Evolutionary conservation across 2,329 filamentous ascomycete genomes (phyloP).

Genomic region (Diplodia intermedia): DNA sequence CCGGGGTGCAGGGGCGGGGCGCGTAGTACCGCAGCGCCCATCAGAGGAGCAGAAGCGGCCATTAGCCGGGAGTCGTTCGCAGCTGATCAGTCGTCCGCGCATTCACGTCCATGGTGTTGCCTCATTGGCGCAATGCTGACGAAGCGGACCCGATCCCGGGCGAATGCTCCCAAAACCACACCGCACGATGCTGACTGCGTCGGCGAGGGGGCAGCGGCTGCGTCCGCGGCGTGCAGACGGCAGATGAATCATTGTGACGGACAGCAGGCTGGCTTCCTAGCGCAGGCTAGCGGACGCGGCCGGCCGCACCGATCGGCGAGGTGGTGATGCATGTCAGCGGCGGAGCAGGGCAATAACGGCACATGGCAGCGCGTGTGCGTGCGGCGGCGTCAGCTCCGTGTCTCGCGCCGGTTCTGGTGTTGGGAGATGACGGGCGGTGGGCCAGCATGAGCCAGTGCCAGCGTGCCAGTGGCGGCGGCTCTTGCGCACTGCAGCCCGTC

Average conservation of each 20-base stretch:
- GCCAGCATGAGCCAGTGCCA: not conserved
- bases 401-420: not conserved
- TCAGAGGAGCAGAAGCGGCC: not conserved
- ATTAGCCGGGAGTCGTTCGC: not conserved
- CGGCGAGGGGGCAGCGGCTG: constrained; percentile 2
- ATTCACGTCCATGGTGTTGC: not conserved
- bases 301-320: not conserved
- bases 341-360: not conserved
- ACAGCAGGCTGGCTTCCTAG: too few relatives aligned
- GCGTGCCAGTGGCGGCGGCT: not conserved
- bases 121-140: not conserved
- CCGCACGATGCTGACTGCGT: too few relatives aligned
- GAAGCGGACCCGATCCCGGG: too few relatives aligned
- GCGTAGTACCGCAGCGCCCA: not conserved
- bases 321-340: constrained; percentile 9
- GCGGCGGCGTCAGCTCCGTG: constrained; percentile 18
- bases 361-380: constrained; percentile 4
- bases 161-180: not conserved
- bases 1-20: not conserved
- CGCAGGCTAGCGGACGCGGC: not conserved
- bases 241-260: not conserved
- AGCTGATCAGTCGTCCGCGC: too few relatives aligned
- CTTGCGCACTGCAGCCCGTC: not conserved
- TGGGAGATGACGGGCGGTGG: not conserved
- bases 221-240: not conserved